Base-by-base conservation (phyloP, 768 basidiomycete genomes). In the Boletus coccyginus region DNA sequence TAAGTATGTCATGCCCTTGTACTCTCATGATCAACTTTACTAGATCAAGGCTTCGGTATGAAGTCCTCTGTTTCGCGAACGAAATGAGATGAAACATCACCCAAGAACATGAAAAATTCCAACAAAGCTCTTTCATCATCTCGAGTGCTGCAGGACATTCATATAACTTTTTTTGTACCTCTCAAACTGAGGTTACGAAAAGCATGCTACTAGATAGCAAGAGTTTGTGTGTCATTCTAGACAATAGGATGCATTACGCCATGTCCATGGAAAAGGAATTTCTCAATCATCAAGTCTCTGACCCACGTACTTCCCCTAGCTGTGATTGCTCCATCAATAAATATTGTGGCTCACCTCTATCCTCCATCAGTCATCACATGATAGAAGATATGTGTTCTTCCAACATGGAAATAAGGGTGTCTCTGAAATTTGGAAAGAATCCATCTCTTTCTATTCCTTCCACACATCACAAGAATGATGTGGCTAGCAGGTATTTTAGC, bases 1-100 rank as follows among this genome's bases (percentile, higher is more conserved):
- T 13, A 0, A 12, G 21, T 29, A 6, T 39, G 6, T 49, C n/a
- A 1, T 11, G 11, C 36, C 19, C 40, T 35, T 17, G 24, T 41
- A 14, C 2, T 42, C n/a, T 41, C 39, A 39, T 46, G 35, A 46
- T 36, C 24, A 33, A 36, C 14, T 49, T n/a, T 36, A n/a, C 32
- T 33, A 69, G 68, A 61, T 65, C 21, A 65, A 62, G 32, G n/a
- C n/a, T n/a, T n/a, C 60, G 44, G 2, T 69, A 71, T 53, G 69
- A 71, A 45, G 62, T 69, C 36, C 67, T 69, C 42, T 71, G 67
- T 45, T 71, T 69, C 19, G 69, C 70, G 1, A 51, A 31, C 5
- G 46, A 52, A 42, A 66, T 69, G 67, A 58, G 65, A 52, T 69
- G 68, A 67, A 52, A 21, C 5, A 45, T 69, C 12, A 32, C 39